Conservation (phyloP, 2,329 filamentous ascomycete genomes). For the Hypoxylon sp. region DNA sequence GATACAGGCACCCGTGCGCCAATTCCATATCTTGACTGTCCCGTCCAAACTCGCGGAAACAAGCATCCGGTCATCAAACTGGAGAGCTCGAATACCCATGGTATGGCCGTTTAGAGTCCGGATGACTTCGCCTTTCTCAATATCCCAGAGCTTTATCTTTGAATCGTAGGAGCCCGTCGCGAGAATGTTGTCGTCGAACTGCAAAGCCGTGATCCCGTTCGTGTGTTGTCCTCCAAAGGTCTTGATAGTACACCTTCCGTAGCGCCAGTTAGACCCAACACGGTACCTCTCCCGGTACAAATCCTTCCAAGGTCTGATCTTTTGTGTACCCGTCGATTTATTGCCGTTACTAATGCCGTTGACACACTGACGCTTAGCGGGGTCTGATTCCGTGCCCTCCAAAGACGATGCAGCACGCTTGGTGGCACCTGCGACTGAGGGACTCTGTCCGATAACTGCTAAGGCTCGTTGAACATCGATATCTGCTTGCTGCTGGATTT, state of each 20-base stretch:
- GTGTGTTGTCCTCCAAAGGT: conserved; percentile 85
- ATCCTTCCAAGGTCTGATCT: conserved; percentile 89
- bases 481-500: conserved; percentile 81
- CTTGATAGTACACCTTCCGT: conserved; percentile 87
- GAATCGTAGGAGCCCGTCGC: conserved; percentile 96
- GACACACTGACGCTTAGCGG: conserved; percentile 57
- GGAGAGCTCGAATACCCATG: conserved; percentile 86
- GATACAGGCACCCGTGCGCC: conserved; percentile 89
- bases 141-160: conserved; percentile 96
- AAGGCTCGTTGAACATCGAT: conserved; percentile 54
- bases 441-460: conserved; percentile 26
- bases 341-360: conserved; percentile 45
- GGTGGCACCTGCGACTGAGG: conserved; percentile 40
- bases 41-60: conserved; percentile 91
- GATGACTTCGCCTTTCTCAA: conserved; percentile 87
- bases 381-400: conserved; percentile 47
- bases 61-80: conserved; percentile 92
- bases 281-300: conserved; percentile 97
- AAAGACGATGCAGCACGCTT: conserved; percentile 56
- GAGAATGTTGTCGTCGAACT: conserved; percentile 88
- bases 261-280: conserved; percentile 97
- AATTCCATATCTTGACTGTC: conserved; percentile 96
- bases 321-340: conserved; percentile 53
- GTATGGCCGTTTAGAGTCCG: conserved; percentile 88
- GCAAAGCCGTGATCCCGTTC: conserved; percentile 81